Base-by-base conservation (phyloP, 805 yeast species). In the Ogataea pini region DNA sequence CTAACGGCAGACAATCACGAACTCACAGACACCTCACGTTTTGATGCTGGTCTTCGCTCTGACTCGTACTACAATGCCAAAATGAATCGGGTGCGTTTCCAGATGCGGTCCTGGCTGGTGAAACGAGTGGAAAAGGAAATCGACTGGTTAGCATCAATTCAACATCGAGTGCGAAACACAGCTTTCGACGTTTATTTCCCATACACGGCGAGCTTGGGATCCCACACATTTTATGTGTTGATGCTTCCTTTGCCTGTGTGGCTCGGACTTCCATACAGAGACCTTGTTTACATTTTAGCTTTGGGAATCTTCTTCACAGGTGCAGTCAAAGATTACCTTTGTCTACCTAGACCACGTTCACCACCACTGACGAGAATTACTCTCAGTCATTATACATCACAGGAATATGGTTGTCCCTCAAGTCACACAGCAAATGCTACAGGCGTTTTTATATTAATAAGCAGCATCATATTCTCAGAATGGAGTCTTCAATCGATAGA, bases 361-460 rank as follows among this genome's bases (percentile, higher is more conserved):
- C 98, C 99, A 1, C 98, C 99, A 0, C 67, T 92, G 36, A 88
- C 85, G 61, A 76, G 99, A 59, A 83, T 92, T 57, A 90, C 98
- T 8, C 78, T 92, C 82, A 83, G 91, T 49, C 85, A 86, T n/a
- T 88, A 89, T 56, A 94, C 98, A 0, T 79, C 96, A 2, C 81
- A 85, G 59, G 99, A 92, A 65, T 92, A 92, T 65, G 99, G 99
- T 3, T 89, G 91, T 58, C 99, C 98, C 0, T 82, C 90, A 34
- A 85, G 95, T 3, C 99, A 92, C 65, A 78, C 92, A n/a, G 95
- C 97, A 28, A 94, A 92, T 67, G 97, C 97, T 4, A 82, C 95
- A 0, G 85, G 89, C 0, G 96, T 88, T 3, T 79, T 88, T 0
- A 58, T 89, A 22, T 68, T 85, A 22, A 50, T 81, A 25, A 46